A percentile compares a stretch with the other conserved stretches of the same genome.
Conservation (phyloP, 2,329 filamentous ascomycete species). For the Emmonsiellopsis sp. region DNA sequence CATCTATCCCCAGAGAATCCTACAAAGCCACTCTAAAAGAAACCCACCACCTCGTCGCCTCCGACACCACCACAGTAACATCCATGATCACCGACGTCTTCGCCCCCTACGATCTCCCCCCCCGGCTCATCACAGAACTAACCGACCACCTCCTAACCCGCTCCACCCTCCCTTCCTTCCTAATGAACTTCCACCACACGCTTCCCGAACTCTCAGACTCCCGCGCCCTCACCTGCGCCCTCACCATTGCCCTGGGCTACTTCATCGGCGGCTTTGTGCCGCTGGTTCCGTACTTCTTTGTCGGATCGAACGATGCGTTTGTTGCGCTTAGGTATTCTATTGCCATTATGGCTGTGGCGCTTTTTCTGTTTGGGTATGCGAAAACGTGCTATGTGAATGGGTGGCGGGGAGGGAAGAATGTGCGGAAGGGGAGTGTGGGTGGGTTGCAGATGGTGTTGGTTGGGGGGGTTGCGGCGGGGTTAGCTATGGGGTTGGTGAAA, state of each 20-base stretch:
- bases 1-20: slow-evolving; percentile 22
- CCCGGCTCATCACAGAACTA: slow-evolving; percentile 26
- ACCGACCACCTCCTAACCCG: slow-evolving; percentile 28
- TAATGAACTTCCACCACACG: slow-evolving; percentile 36
- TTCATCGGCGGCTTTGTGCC: slow-evolving; percentile 40
- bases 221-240: slow-evolving; percentile 28
- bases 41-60: slow-evolving; percentile 23
- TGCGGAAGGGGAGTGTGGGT: slow-evolving; percentile 25
- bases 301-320: slow-evolving; percentile 73
- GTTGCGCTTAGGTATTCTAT: slow-evolving; percentile 56
- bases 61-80: slow-evolving; percentile 21
- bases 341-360: slow-evolving; percentile 40
- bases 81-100: slow-evolving; percentile 30
- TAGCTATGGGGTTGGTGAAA: slow-evolving; percentile 33
- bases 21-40: slow-evolving; percentile 32
- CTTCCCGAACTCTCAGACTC: slow-evolving; percentile 30
- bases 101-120: slow-evolving; percentile 30
- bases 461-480: slow-evolving; percentile 30
- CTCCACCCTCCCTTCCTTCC: slow-evolving; percentile 28
- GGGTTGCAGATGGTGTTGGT: slow-evolving; percentile 34
- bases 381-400: slow-evolving; percentile 17
- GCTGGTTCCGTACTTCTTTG: slow-evolving; percentile 48
- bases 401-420: slow-evolving; percentile 26
- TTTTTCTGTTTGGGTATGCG: slow-evolving; percentile 44
- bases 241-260: slow-evolving; percentile 33